Conservation (phyloP, 129 eudicot genomes). For the Solidago caesia region DNA sequence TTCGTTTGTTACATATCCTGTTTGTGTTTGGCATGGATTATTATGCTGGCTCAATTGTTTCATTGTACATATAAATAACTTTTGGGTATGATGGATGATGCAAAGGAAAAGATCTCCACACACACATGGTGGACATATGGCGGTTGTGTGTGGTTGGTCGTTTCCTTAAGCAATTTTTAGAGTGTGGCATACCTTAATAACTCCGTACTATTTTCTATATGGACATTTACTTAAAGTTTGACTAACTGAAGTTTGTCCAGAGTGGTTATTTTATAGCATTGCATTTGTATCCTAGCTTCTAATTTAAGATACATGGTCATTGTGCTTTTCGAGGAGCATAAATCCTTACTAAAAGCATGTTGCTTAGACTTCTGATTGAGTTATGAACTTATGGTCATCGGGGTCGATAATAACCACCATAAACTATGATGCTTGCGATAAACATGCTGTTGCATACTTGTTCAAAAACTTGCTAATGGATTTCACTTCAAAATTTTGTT, state of each 20-base stretch:
- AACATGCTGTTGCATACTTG: background rate
- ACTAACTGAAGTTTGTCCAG: too few species aligned
- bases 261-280: too few species aligned
- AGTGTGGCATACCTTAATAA: background rate
- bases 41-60: background rate
- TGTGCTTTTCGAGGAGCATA: too few species aligned
- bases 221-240: too few species aligned
- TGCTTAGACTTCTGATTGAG: too few species aligned
- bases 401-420: background rate
- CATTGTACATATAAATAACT: background rate
- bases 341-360: too few species aligned
- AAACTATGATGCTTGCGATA: conserved; percentile 4
- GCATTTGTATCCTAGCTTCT: background rate
- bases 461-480: background rate
- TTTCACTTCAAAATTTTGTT: background rate
- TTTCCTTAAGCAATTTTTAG: background rate
- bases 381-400: conserved; percentile 9
- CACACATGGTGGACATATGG: background rate
- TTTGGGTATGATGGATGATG: background rate
- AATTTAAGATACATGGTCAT: too few species aligned
- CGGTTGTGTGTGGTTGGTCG: background rate
- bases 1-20: background rate
- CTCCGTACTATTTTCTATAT: too few species aligned
- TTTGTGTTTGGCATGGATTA: background rate
- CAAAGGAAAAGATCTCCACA: background rate